Conservation (phyloP, 1,284 basidiomycete species). For the Ustilago curta region DNA sequence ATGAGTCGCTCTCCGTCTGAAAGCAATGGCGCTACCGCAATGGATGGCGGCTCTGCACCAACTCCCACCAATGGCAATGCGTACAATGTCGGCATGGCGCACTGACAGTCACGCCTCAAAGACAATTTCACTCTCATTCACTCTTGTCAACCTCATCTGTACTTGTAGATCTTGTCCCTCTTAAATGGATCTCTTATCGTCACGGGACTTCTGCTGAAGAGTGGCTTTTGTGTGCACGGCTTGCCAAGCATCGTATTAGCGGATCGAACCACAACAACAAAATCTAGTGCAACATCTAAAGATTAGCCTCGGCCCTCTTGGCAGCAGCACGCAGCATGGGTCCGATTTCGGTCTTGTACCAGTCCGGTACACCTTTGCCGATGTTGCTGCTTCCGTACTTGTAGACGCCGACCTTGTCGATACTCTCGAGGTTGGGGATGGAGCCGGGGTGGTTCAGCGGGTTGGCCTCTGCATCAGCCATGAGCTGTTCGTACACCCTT, state of each 20-base stretch:
- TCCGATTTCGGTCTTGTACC: slow-evolving; percentile 53
- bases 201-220: not conserved
- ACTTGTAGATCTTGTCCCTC: slow-evolving; percentile 15
- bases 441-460: slow-evolving; percentile 74
- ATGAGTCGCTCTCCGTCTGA: slow-evolving; percentile 25
- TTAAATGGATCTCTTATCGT: not conserved
- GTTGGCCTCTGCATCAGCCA: slow-evolving; percentile 76
- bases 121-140: not conserved
- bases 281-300: slow-evolving; percentile 11
- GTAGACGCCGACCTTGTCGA: slow-evolving; percentile 54
- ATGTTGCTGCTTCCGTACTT: slow-evolving; percentile 46
- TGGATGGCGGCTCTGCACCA: not conserved
- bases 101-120: not conserved
- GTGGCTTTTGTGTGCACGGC: no score
- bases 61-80: slow-evolving; percentile 1
- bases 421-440: slow-evolving; percentile 19
- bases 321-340: slow-evolving; percentile 54
- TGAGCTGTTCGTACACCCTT: slow-evolving; percentile 78
- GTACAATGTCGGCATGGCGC: slow-evolving; percentile 22
- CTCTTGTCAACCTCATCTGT: slow-evolving; percentile 16
- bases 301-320: slow-evolving; percentile 22
- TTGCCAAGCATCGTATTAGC: no score
- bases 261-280: no score
- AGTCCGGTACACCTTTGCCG: slow-evolving; percentile 60
- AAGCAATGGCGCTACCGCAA: not conserved